A percentile compares a stretch with the other conserved stretches of the same genome.
These are phyloP conservation scores for Scheffersomyces segobiensis DNA, from an alignment of 1,139 yeast genomes.

Conservation along the genomic window DNA sequence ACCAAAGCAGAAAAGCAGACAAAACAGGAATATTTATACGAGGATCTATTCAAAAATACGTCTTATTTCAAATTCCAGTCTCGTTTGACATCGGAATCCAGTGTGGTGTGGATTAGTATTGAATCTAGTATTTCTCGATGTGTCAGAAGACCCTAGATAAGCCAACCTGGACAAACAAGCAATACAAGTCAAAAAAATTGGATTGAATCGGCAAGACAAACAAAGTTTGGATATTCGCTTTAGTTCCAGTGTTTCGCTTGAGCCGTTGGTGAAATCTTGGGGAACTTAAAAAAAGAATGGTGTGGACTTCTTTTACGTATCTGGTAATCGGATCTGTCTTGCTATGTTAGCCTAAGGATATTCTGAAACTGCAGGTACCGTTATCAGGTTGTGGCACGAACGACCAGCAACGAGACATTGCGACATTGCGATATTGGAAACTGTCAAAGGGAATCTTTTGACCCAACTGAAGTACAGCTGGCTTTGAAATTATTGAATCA, in stretches of 20 bases:
- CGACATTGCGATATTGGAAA: neutral
- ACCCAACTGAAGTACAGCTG: no score
- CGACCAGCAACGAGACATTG: neutral
- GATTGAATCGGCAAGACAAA: neutral
- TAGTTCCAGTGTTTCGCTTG: no score
- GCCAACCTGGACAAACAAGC: neutral
- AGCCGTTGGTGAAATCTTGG: neutral
- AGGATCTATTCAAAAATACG: neutral
- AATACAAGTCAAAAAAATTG: neutral
- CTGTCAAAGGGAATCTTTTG: no score
- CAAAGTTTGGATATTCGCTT: neutral
- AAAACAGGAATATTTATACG: neutral
- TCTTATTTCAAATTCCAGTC: neutral
- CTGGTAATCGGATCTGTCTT: neutral
- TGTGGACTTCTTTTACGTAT: neutral
- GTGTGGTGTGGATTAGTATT: neutral
- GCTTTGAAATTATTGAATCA: no score
- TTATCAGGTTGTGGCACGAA: neutral
- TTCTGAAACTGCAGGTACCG: neutral
- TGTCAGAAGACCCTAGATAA: neutral
- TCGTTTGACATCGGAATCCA: neutral
- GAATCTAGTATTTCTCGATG: neutral
- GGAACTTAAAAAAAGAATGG: neutral
- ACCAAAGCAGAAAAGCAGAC: neutral
- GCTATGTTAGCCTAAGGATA: neutral